Evolutionary conservation across 768 basidiomycete species (phyloP).

Genomic region (Auricularia heimuer): DNA sequence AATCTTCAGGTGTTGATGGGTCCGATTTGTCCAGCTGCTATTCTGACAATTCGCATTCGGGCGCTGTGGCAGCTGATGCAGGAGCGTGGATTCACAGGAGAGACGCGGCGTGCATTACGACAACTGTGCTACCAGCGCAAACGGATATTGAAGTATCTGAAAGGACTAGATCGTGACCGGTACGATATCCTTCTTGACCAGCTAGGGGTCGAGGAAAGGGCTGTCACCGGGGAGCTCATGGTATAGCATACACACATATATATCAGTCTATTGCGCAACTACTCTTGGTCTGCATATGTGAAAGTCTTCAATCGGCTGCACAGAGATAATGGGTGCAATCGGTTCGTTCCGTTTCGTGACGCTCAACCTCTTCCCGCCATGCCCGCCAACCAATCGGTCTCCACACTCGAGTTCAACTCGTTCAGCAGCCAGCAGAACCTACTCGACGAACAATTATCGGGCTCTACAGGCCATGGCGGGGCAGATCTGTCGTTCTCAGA

Average conservation of each 20-base stretch:
- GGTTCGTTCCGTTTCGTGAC: too few relatives aligned
- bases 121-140: conserved; percentile 75
- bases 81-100: conserved; percentile 25
- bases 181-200: conserved; percentile 65
- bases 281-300: conserved; percentile 50
- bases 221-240: conserved; percentile 85
- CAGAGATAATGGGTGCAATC: too few relatives aligned
- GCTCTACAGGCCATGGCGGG: background rate
- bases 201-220: conserved; percentile 65
- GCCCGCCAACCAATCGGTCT: background rate
- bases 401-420: background rate
- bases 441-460: background rate
- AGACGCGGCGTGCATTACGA: conserved; percentile 66
- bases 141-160: conserved; percentile 72
- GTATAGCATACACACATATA: conserved; percentile 31
- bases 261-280: conserved; percentile 79
- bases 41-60: conserved; percentile 79
- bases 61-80: conserved; percentile 66
- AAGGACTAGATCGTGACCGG: conserved; percentile 48
- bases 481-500: background rate
- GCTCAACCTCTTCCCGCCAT: too few relatives aligned
- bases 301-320: too few relatives aligned
- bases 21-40: conserved; percentile 48
- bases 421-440: background rate
- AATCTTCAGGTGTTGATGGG: background rate